phyloP scores from a whole-genome alignment of 2,329 filamentous ascomycete genomes.

The Pyricularia grisea region DNA sequence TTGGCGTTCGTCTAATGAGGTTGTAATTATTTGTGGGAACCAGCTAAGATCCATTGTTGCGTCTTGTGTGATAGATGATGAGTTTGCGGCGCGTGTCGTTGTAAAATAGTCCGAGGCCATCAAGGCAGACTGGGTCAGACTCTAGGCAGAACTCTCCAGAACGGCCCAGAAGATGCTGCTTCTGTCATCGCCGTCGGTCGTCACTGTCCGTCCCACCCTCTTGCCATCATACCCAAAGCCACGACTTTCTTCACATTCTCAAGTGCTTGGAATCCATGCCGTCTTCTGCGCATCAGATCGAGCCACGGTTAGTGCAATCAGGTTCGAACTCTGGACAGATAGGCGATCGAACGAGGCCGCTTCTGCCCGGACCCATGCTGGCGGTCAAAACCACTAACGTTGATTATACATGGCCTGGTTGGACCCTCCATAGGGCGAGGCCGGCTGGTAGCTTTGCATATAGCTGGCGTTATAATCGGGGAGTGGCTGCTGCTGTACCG shows the following conservation, averaged over 20 bases:
- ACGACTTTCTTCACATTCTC: background rate
- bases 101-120: background rate
- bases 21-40: background rate
- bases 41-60: background rate
- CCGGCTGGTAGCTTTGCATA: constrained; percentile 50
- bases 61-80: background rate
- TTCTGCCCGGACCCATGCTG: background rate
- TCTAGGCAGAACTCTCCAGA: background rate
- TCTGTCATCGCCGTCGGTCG: background rate
- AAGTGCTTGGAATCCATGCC: background rate
- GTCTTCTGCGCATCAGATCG: constrained; percentile 3
- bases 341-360: background rate
- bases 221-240: background rate
- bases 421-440: constrained; percentile 48
- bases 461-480: constrained; percentile 45
- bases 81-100: background rate
- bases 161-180: background rate
- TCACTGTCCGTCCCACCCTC: too few relatives aligned
- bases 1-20: background rate
- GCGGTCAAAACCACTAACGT: constrained; percentile 27
- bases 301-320: constrained; percentile 3
- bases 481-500: constrained; percentile 39
- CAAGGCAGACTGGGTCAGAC: background rate
- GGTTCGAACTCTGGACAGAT: background rate
- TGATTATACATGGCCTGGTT: constrained; percentile 52